Evolutionary conservation across 148 eudicot species (phyloP), one percentile per base, ranked within the genome.

Genomic region (Oxyria digyna): DNA sequence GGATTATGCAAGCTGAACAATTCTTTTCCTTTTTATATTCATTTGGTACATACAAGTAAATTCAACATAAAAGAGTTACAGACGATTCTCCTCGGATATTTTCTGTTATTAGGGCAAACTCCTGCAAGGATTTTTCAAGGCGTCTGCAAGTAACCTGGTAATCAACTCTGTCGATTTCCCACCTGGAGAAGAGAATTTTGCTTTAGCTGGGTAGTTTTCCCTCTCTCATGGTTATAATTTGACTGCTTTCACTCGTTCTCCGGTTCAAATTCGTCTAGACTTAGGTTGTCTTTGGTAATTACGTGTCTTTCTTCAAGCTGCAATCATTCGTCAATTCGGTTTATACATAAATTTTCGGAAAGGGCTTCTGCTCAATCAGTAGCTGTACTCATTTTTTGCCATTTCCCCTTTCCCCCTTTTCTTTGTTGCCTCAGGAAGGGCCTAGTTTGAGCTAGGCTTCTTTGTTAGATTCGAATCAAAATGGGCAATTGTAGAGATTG

Each of bases 61-160:
- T 24, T 12, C 24, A 21, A 20, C 11, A 20, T 48, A 20, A 20
- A 18, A n/a, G 37, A 57, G 64, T 37, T 18, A 57, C 65, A 27
- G 37, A 20, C 9, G 35, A 29, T 59, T 37, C 65, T 59, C 37
- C n/a, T 57, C 35, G 57, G 35, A 27, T 57, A 12, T 26, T 55
- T 26, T 59, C 65, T 59, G 65, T 27, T 59, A 59, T 59, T 59
- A 59, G 65, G 65, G 65, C 65, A 55, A 55, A 3, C 6, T 10
- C 62, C 32, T 24, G 62, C 62, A 15, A 13, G 35, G 12, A 29
- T 27, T 27, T n/a, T 26, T 59, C 65, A 59, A 29, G 64, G 8
- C 20, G 64, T 59, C 29, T 59, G 37, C 65, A 27, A 59, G 37
- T 59, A 14, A 8, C 65, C 20, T 59, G 37, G 14, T 37, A 59